Evolutionary conservation across 2,329 filamentous ascomycete genomes (phyloP).

Genomic region (Penicillium sp.): DNA sequence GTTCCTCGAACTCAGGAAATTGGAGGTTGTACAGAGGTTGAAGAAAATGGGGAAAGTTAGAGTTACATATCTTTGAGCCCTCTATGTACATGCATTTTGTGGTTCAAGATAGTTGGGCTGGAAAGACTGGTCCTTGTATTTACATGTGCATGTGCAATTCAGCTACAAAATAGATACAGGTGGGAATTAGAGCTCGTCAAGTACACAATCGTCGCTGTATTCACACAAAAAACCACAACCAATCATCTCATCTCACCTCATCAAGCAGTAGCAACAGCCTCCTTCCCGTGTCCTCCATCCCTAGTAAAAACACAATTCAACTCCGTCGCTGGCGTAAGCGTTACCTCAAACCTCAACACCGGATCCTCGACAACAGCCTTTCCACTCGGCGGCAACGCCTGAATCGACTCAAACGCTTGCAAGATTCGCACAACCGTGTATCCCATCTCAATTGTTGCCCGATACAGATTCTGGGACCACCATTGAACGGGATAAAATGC

Average conservation of each 20-base stretch:
- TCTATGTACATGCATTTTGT: not conserved
- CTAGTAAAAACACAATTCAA: slow-evolving; percentile 47
- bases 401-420: slow-evolving; percentile 46
- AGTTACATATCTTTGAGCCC: slow-evolving; percentile 20
- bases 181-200: too few relatives aligned
- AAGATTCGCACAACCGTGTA: slow-evolving; percentile 53
- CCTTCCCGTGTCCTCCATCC: slow-evolving; percentile 29
- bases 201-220: too few relatives aligned
- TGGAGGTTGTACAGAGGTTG: slow-evolving; percentile 41
- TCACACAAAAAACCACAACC: not conserved
- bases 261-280: not conserved
- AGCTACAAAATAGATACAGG: too few relatives aligned
- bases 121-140: too few relatives aligned
- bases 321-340: slow-evolving; percentile 42
- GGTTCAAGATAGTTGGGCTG: not conserved
- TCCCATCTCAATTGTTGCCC: slow-evolving; percentile 65
- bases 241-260: not conserved
- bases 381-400: slow-evolving; percentile 37
- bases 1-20: slow-evolving; percentile 39
- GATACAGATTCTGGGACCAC: slow-evolving; percentile 60
- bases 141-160: not conserved
- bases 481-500: slow-evolving; percentile 62
- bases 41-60: slow-evolving; percentile 36
- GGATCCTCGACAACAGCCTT: slow-evolving; percentile 43
- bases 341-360: slow-evolving; percentile 43